Percentiles rank a stretch among this genome's conserved stretches.
phyloP scores from a whole-genome alignment of 2,329 filamentous ascomycete species.

The Dactylellina parvicollis region DNA sequence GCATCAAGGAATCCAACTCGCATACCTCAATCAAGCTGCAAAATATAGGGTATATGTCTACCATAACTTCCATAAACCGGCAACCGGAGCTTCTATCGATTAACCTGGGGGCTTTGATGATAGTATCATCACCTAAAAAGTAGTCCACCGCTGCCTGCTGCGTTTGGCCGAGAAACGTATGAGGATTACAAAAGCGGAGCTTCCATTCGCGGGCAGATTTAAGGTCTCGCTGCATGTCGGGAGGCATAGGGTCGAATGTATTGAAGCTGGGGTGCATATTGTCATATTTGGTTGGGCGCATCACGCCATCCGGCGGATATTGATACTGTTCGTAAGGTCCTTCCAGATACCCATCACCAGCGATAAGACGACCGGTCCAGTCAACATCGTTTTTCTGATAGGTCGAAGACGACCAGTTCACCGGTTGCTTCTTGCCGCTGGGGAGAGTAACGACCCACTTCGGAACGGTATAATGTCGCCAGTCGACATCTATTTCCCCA shows the following conservation, averaged over 20 bases:
- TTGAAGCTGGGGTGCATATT: constrained; percentile 47
- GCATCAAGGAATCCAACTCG: constrained; percentile 42
- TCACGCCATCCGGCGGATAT: constrained; percentile 11
- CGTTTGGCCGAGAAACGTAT: constrained; percentile 45
- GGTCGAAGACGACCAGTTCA: constrained; percentile 33
- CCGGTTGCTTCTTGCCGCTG: constrained; percentile 41
- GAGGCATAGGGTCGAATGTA: constrained; percentile 43
- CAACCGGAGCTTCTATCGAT: constrained; percentile 27
- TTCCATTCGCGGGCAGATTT: constrained; percentile 48
- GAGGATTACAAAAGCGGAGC: constrained; percentile 43
- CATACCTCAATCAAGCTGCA: constrained; percentile 46
- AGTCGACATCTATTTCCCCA: constrained; percentile 47
- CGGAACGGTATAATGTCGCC: constrained; percentile 47
- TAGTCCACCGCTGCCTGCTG: constrained; percentile 50
- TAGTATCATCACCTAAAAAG: constrained; percentile 27
- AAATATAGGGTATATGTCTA: constrained; percentile 50
- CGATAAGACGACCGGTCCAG: constrained; percentile 44
- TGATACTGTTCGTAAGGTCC: constrained; percentile 52
- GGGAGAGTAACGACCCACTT: constrained; percentile 49
- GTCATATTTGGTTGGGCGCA: constrained; percentile 23
- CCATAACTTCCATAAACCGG: constrained; percentile 46
- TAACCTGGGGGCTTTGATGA: constrained; percentile 16
- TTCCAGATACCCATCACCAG: constrained; percentile 35
- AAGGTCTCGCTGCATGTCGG: constrained; percentile 18
- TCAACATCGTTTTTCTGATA: constrained; percentile 41